Base-by-base conservation (phyloP, 1,284 basidiomycete species). In the Acaromyces ingoldii region DNA sequence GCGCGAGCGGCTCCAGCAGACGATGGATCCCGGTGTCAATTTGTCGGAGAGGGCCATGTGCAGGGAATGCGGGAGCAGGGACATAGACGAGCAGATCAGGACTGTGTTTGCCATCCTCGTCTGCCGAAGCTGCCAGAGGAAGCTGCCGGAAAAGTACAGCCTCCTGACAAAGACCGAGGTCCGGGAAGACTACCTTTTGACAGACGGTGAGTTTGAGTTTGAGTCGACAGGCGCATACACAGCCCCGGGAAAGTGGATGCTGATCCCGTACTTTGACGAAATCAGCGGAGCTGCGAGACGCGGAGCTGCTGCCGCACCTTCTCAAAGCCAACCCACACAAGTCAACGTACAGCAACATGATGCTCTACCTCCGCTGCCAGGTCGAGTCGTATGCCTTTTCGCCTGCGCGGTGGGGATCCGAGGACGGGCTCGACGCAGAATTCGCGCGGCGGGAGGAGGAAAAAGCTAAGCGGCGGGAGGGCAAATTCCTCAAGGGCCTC, bases 111-210 rank as follows among this genome's bases (percentile, higher is more conserved):
- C 66, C 42, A 86, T 88, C 72, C 72, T 83, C 17, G 89, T 98
- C 1, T 99, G 93, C 78, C 85, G 86, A 62, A 83, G 81, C 61
- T 97, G 92, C 78, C 84, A 87, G 61, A 81, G 84, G 47, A 89
- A 90, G 26, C 55, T 66, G 22, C 65, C 72, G 6, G 92, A 97
- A 70, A 86, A 85, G 75, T 99, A 96, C 76, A 90, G 89, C 75
- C 79, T 98, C 1, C 78, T 99, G 47, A 99, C 95, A 1, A 99
- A 99, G 80, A 97, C 95, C 0, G 95, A 99, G 77, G 97, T 92
- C 77, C 96, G 95, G 77, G 88, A 91, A 81, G 76, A 77, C 56
- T 77, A 77, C 55, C 62, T 77, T 10, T 58, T 77, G 15, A 77
- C 76, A n/a, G 76, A 77, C 46, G 68, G 90, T 89, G 50, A 51